phyloP scores from a whole-genome alignment of 805 yeast species.

The Candida sphagnicola region DNA sequence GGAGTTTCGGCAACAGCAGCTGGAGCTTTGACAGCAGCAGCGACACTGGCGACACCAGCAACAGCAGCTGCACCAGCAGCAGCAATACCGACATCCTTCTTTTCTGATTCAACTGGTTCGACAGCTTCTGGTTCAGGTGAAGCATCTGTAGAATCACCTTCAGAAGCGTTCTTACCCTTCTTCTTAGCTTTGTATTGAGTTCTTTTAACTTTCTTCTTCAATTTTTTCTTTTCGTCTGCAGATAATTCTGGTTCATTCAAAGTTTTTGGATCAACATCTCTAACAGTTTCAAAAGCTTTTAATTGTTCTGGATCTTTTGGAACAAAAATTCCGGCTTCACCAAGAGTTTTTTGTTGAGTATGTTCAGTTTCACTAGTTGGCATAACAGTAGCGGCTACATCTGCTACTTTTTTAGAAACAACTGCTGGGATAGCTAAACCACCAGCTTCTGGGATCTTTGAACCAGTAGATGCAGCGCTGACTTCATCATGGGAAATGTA shows the following conservation, averaged over 20 bases:
- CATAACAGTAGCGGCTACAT: conserved; percentile 42
- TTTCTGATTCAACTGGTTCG: too few species aligned
- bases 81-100: conserved; percentile 4
- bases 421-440: conserved; percentile 23
- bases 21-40: conserved; percentile 7
- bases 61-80: conserved; percentile 8
- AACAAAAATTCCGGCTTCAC: conserved; percentile 73
- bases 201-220: conserved; percentile 43
- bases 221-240: conserved; percentile 37
- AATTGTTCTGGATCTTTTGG: conserved; percentile 64
- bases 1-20: conserved; percentile 6
- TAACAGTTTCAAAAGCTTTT: conserved; percentile 57
- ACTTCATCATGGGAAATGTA: conserved; percentile 38
- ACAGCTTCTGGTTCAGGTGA: conserved; percentile 9
- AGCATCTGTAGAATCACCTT: conserved; percentile 8
- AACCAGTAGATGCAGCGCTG: conserved; percentile 13
- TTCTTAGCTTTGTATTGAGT: conserved; percentile 40
- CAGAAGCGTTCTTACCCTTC: conserved; percentile 20
- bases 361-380: conserved; percentile 25
- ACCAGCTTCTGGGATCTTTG: conserved; percentile 31
- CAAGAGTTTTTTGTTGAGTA: conserved; percentile 38
- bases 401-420: conserved; percentile 55
- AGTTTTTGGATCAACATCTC: conserved; percentile 44
- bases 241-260: conserved; percentile 43
- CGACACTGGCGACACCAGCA: conserved; percentile 7